Conservation (phyloP, 106 monocot species). For the Phalaenopsis aphrodite region DNA sequence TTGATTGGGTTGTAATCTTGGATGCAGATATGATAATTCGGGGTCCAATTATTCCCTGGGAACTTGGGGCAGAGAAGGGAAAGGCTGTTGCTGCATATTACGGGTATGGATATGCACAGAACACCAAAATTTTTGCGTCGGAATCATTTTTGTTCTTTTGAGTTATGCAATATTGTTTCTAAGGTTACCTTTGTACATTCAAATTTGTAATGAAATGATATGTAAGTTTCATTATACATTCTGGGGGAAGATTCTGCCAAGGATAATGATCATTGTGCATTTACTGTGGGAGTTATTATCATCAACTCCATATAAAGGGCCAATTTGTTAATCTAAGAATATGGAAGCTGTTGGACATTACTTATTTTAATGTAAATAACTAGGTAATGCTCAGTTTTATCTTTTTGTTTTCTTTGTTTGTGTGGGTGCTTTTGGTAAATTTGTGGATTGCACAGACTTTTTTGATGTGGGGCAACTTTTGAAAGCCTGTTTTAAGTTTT, state of each 20-base stretch:
- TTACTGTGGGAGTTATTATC: slow-evolving; percentile 1
- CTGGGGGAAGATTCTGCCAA: slow-evolving; percentile 1
- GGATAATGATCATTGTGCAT: background rate
- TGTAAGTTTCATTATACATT: background rate
- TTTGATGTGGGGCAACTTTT: background rate
- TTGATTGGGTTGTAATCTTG: slow-evolving; percentile 97
- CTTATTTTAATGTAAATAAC: background rate
- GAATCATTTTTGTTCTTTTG: background rate
- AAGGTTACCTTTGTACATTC: background rate
- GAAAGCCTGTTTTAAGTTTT: background rate
- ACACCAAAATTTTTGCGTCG: background rate
- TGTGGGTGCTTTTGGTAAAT: background rate
- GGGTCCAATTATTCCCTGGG: slow-evolving; percentile 93
- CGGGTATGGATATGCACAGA: slow-evolving; percentile 54
- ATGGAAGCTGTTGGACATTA: background rate
- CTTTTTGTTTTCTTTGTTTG: background rate
- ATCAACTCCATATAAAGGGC: background rate
- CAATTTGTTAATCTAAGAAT: background rate
- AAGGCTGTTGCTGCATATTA: slow-evolving; percentile 91
- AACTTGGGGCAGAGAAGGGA: slow-evolving; percentile 92
- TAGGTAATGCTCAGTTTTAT: background rate
- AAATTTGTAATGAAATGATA: background rate
- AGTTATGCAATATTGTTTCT: background rate
- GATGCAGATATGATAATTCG: slow-evolving; percentile 97
- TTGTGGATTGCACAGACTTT: background rate